Evolutionary conservation across 139 green algal species (phyloP), one percentile per base, ranked within the genome.

Genomic region (Chlamydomonas eustigma): DNA sequence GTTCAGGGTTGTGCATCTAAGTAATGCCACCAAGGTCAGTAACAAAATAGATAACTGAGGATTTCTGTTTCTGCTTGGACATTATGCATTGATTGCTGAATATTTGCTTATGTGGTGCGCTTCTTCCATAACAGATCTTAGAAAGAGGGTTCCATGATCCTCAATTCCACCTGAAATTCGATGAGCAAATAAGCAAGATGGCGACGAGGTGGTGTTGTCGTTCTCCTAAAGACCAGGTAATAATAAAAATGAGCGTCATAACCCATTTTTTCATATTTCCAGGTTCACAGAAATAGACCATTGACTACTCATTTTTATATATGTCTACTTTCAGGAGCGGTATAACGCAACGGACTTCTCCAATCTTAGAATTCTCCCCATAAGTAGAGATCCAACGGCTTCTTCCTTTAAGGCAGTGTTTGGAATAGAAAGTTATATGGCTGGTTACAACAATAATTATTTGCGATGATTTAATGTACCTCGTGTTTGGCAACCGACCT

Each of bases 151-250:
- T 58, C 44, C 44, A 58, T 18, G 44, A 58, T 58, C 44, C 44
- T 12, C 12, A 12, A 18, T 58, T 58, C 44, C 44, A 70, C 58
- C 25, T 8, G 25, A 35, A 32, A 35, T 70, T 70, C 58, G 58
- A 70, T 28, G 28, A 32, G 58, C 6, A 32, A 28, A 35, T 70
- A 18, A 35, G 25, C 58, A 70, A 70, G 58, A 24, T 70, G 58
- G 34, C 58, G 25, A 70, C 58, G 58, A 24, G 28, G 25, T 70
- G 58, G 58, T 70, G 58, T 28, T 70, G 58, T 35, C 58, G 58
- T 18, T 70, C 58, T 6, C 58, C 58, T 8, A 32, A 5, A 6
- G 58, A 70, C 58, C 58, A 70, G 58, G 58, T 22, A 70, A 70
- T 5, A 37, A 22, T 24, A 28, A 22, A 35, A 70, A 18, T 28